A percentile compares a stretch with the other conserved stretches of the same genome.
phyloP scores from a whole-genome alignment of 495 filamentous ascomycete species.

The Penicillium angulare region DNA sequence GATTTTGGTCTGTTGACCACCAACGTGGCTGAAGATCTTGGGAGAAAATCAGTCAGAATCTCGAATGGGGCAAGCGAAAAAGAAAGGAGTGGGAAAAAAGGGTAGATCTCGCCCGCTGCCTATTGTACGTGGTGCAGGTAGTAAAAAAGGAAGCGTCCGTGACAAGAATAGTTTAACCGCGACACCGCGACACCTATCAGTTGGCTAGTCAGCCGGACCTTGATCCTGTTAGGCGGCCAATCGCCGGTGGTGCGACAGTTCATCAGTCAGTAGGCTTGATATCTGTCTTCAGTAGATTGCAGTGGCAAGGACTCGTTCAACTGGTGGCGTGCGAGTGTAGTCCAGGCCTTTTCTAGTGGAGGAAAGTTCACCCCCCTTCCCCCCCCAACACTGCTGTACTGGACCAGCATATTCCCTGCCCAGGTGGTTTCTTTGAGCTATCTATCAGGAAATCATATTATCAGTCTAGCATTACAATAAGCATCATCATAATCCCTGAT shows the following conservation, averaged over 20 bases:
- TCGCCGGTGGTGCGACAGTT: slow-evolving; percentile 22
- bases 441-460: background rate
- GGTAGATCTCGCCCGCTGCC: background rate
- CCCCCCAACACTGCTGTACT: background rate
- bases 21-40: slow-evolving; percentile 14
- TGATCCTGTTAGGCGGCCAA: slow-evolving; percentile 17
- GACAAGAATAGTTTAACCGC: slow-evolving; percentile 28
- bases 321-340: background rate
- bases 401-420: background rate
- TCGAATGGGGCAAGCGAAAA: background rate
- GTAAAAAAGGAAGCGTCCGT: slow-evolving; percentile 9
- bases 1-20: slow-evolving; percentile 3
- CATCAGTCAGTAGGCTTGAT: slow-evolving; percentile 25
- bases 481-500: background rate
- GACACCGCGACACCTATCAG: slow-evolving; percentile 10
- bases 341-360: background rate
- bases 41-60: background rate
- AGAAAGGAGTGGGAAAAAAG: background rate
- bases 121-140: background rate
- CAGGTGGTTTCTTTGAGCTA: background rate
- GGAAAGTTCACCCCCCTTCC: too few relatives aligned
- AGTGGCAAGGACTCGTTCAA: slow-evolving; percentile 3
- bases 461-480: background rate
- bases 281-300: slow-evolving; percentile 2
- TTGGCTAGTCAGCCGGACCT: slow-evolving; percentile 25